Conservation (phyloP, 1,139 yeast genomes). For the Scheffersomyces titani region DNA sequence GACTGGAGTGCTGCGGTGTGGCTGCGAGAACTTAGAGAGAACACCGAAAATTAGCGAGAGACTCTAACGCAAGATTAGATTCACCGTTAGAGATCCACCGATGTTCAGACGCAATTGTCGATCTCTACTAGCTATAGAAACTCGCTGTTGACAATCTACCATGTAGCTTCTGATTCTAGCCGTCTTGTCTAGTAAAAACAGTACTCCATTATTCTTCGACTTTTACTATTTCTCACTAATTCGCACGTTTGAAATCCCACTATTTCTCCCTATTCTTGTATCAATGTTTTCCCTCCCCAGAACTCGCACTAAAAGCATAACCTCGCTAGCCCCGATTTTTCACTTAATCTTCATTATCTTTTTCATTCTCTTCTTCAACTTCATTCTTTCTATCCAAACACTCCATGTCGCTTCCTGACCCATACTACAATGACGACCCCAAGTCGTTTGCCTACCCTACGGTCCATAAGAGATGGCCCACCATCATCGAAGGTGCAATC, state of each 20-base stretch:
- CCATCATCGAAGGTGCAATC: constrained; percentile 66
- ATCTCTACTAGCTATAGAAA: too few species aligned
- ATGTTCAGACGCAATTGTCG: too few species aligned
- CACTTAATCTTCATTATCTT: neutral
- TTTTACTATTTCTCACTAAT: neutral
- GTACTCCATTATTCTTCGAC: neutral
- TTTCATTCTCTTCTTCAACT: neutral
- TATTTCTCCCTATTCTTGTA: neutral
- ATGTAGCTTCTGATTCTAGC: neutral
- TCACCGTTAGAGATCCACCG: neutral
- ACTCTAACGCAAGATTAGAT: neutral
- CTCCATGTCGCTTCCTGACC: constrained; percentile 20
- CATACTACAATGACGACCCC: constrained; percentile 65
- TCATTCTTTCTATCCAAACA: neutral
- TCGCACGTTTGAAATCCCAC: too few species aligned
- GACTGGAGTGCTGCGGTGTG: neutral
- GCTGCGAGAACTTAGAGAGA: neutral
- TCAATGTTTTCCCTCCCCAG: neutral
- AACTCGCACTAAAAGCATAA: neutral
- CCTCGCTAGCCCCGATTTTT: neutral
- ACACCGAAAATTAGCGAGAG: neutral
- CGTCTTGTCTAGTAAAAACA: neutral
- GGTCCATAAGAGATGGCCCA: constrained; percentile 84
- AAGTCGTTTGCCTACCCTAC: constrained; percentile 83
- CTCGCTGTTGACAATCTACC: too few species aligned